Base-by-base conservation (phyloP, 345 rosid genomes). In the Populus alba region DNA sequence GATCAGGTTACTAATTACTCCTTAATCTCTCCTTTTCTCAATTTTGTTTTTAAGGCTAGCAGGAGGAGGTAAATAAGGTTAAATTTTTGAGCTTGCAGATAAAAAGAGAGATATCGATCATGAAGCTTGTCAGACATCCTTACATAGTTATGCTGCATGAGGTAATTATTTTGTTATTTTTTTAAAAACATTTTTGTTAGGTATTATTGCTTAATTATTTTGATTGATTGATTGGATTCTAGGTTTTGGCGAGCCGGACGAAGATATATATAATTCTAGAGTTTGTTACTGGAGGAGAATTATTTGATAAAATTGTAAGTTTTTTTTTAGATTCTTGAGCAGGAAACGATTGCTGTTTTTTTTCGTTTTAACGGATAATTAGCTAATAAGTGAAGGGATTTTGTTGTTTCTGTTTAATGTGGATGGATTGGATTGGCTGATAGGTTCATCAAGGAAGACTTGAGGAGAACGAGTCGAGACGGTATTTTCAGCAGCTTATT, bases 111-210 rank as follows among this genome's bases (percentile, higher is more conserved):
- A 93, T 93, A 82, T 90, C 97, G 6, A 92, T 92, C 72, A 95
- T 95, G 98, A 95, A 92, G 90, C 87, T 95, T 78, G 95, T 92
- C 33, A 88, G 94, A 68, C 98, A 95, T 79, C 97, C 97, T 51
- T 82, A 91, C 83, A 91, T 95, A 43, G 97, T 93, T 59, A 86
- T 89, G 82, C 83, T 95, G 83, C 91, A 89, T 57, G 98, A 93
- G 97, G 98, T 92, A 77, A 77, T 61, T 66, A n/a, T 47, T 25
- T 33, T 68, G 37, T 29, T 29, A 47, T 70, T 55, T 77, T 68
- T 25, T 17, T 67, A 0, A 2, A 0, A 3, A 27, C 10, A 8
- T 20, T 57, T 22, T 22, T 22, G 37, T 13, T 15, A 17, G 67
- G 66, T 73, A 10, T 59, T 18, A 20, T 8, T 27, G n/a, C 43